Percentiles rank a stretch among this genome's conserved stretches.
Evolutionary conservation across 768 basidiomycete species (phyloP).

Genomic region (Filobasidium floriforme): DNA sequence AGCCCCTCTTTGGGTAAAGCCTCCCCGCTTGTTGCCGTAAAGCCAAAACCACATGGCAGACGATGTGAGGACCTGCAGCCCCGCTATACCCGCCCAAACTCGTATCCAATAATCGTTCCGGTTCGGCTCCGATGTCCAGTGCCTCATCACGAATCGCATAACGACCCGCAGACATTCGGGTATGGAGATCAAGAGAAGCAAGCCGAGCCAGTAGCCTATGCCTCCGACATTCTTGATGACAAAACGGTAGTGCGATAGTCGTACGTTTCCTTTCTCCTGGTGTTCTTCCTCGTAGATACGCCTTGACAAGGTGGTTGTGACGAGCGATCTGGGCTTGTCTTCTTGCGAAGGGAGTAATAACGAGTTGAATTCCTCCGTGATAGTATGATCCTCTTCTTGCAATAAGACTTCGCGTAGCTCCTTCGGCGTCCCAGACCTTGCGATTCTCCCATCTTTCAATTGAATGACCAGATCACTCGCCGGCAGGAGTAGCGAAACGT

Average conservation of each 20-base stretch:
- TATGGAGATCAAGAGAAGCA: constrained; percentile 26
- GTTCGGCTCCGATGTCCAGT: constrained; percentile 33
- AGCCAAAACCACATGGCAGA: constrained; percentile 39
- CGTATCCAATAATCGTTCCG: constrained; percentile 30
- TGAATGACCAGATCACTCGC: constrained; percentile 32
- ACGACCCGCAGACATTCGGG: constrained; percentile 26
- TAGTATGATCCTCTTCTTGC: background rate
- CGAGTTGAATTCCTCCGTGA: background rate
- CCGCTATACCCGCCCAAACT: constrained; percentile 25
- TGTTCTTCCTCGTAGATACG: constrained; percentile 32
- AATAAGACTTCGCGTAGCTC: background rate
- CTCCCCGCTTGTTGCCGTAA: constrained; percentile 26
- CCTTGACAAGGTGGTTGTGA: background rate
- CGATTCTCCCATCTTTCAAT: constrained; percentile 10
- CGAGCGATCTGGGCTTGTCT: constrained; percentile 1
- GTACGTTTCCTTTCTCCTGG: constrained; percentile 29
- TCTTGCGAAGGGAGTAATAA: background rate
- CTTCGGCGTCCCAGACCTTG: constrained; percentile 1
- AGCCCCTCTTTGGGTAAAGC: constrained; percentile 13
- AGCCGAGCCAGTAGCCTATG: constrained; percentile 32
- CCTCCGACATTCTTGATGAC: constrained; percentile 35
- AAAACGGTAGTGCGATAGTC: constrained; percentile 28
- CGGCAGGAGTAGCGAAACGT: constrained; percentile 38
- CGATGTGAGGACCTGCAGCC: constrained; percentile 17
- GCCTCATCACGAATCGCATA: constrained; percentile 24